A percentile compares a stretch with the other conserved stretches of the same genome.
Conservation (phyloP, 2,329 filamentous ascomycete species). For the Leptosphaerulina australis region DNA sequence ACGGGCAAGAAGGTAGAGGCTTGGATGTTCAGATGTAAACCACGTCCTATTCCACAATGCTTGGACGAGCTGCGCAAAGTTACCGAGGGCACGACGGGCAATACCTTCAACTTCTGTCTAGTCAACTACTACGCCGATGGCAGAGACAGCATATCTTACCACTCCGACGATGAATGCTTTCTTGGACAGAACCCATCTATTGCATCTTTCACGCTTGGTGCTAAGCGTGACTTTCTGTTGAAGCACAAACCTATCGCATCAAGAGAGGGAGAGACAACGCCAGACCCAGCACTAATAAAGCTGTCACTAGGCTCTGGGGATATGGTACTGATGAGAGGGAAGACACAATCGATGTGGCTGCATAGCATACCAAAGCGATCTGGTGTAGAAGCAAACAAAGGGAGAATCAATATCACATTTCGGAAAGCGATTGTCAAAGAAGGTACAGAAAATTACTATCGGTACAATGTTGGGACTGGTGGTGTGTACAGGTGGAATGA, state of each 20-base stretch:
- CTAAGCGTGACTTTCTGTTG: constrained; percentile 75
- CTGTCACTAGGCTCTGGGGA: constrained; percentile 69
- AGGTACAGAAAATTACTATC: constrained; percentile 83
- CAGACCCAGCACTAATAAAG: constrained; percentile 55
- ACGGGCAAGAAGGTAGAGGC: constrained; percentile 49
- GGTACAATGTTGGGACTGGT: constrained; percentile 78
- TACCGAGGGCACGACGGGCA: constrained; percentile 70
- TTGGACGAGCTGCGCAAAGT: constrained; percentile 67
- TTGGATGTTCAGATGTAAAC: constrained; percentile 64
- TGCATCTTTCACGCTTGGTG: constrained; percentile 75
- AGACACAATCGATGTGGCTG: constrained; percentile 74
- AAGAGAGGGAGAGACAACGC: constrained; percentile 39
- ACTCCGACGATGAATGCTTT: constrained; percentile 81
- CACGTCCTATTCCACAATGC: constrained; percentile 73
- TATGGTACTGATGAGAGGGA: constrained; percentile 78
- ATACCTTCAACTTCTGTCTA: constrained; percentile 76
- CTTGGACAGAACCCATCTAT: constrained; percentile 72
- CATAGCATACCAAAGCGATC: constrained; percentile 79
- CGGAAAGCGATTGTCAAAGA: constrained; percentile 71
- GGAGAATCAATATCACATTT: constrained; percentile 78
- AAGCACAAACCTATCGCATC: constrained; percentile 71
- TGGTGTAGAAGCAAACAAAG: constrained; percentile 65
- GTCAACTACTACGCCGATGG: constrained; percentile 85
- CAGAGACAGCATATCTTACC: constrained; percentile 76
- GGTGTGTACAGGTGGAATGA: constrained; percentile 72